These are phyloP conservation scores for Sicyos edulis DNA, from an alignment of 306 rosid species.

Conservation along the genomic window DNA sequence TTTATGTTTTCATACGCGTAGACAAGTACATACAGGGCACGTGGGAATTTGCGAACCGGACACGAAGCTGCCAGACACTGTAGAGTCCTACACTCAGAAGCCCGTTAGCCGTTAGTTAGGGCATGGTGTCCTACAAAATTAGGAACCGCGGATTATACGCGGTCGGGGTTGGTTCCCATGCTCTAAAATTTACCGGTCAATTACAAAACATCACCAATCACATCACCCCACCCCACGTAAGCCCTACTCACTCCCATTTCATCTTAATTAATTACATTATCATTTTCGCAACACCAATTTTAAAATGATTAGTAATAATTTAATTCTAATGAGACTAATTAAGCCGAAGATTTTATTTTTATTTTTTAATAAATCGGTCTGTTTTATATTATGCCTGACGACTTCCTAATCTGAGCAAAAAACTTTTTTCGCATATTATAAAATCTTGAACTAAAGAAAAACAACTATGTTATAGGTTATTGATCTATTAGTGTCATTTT, in stretches of 20 bases:
- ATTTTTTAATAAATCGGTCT: not conserved
- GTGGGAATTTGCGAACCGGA: not conserved
- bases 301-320: not conserved
- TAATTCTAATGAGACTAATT: not conserved
- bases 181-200: not conserved
- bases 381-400: too few species aligned
- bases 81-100: not conserved
- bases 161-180: not conserved
- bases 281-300: not conserved
- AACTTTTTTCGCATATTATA: not conserved
- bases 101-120: not conserved
- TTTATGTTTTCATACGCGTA: not conserved
- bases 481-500: not conserved
- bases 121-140: not conserved
- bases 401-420: too few species aligned
- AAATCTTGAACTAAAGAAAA: not conserved
- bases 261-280: constrained; percentile 3
- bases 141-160: not conserved
- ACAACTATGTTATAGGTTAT: not conserved
- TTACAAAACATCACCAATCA: not conserved
- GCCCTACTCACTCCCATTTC: not conserved
- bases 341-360: not conserved
- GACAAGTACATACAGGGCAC: not conserved
- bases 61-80: not conserved
- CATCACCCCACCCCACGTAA: constrained; percentile 9